phyloP scores from a whole-genome alignment of 768 basidiomycete genomes.

The Clathrus columnatus region DNA sequence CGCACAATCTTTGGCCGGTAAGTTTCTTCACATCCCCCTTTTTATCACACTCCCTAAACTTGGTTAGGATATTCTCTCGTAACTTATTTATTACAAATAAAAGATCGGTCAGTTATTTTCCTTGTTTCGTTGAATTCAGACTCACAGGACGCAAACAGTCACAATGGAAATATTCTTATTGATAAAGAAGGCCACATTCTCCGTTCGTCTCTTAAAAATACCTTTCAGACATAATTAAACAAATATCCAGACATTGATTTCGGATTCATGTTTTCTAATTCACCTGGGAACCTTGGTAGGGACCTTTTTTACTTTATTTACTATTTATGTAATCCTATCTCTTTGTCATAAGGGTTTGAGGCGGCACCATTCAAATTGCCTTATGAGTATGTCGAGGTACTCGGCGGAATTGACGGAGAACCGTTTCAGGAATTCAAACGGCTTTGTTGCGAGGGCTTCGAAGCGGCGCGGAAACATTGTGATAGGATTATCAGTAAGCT shows the following conservation, averaged over 20 bases:
- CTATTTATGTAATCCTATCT: no score
- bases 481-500: conserved; percentile 86
- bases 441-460: conserved; percentile 89
- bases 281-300: conserved; percentile 85
- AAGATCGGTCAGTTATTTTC: conserved; percentile 52
- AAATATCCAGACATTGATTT: conserved; percentile 72
- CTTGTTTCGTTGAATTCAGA: background rate
- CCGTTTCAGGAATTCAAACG: conserved; percentile 78
- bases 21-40: conserved; percentile 10
- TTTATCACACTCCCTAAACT: background rate
- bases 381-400: conserved; percentile 89
- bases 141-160: conserved; percentile 21
- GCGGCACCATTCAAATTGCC: conserved; percentile 98
- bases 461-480: conserved; percentile 89
- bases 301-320: background rate
- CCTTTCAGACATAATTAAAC: background rate
- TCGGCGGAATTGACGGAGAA: conserved; percentile 74
- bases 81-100: conserved; percentile 95
- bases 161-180: conserved; percentile 96
- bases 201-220: conserved; percentile 19
- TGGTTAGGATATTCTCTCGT: conserved; percentile 80
- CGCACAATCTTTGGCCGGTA: conserved; percentile 82
- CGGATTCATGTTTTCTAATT: conserved; percentile 95
- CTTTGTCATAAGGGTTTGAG: conserved; percentile 49
- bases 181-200: conserved; percentile 93